phyloP scores from a whole-genome alignment of 2,329 filamentous ascomycete species.

The Dactylellina haptotyla region DNA sequence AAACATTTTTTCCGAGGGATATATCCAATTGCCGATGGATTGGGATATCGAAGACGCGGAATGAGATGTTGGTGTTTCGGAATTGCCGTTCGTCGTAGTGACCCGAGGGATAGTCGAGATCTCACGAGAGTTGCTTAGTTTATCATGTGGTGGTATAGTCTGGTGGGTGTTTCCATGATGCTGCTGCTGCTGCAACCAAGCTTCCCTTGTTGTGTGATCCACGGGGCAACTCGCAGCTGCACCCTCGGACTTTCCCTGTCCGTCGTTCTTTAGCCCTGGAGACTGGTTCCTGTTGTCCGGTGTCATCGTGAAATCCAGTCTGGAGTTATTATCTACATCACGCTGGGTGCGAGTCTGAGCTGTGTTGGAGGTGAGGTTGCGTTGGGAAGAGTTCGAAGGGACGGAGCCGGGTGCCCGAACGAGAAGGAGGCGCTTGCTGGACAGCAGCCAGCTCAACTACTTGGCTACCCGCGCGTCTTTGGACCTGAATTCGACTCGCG shows the following conservation, averaged over 20 bases:
- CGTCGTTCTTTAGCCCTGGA: neutral
- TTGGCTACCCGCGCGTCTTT: neutral
- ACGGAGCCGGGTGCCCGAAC: too few relatives aligned
- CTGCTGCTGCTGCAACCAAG: slow-evolving; percentile 73
- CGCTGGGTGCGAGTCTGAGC: neutral
- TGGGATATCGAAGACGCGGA: slow-evolving; percentile 63
- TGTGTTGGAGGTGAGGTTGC: neutral
- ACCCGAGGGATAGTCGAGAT: slow-evolving; percentile 82
- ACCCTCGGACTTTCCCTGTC: slow-evolving; percentile 13
- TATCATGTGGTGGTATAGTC: slow-evolving; percentile 58
- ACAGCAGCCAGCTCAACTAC: neutral
- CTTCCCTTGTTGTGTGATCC: slow-evolving; percentile 85
- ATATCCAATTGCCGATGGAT: slow-evolving; percentile 85
- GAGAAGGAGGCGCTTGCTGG: too few relatives aligned
- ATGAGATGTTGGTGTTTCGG: slow-evolving; percentile 59
- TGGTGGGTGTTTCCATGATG: slow-evolving; percentile 55
- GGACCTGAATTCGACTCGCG: neutral
- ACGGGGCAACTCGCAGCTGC: slow-evolving; percentile 76
- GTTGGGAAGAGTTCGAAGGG: too few relatives aligned
- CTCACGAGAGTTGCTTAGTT: slow-evolving; percentile 74
- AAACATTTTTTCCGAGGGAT: slow-evolving; percentile 96
- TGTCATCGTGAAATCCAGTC: slow-evolving; percentile 21
- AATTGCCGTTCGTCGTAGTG: slow-evolving; percentile 59
- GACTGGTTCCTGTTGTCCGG: slow-evolving; percentile 11
- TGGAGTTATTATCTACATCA: neutral